A percentile compares a stretch with the other conserved stretches of the same genome.
These are phyloP conservation scores for Yamagishiella unicocca DNA, from an alignment of 139 green algal genomes.

Conservation along the genomic window DNA sequence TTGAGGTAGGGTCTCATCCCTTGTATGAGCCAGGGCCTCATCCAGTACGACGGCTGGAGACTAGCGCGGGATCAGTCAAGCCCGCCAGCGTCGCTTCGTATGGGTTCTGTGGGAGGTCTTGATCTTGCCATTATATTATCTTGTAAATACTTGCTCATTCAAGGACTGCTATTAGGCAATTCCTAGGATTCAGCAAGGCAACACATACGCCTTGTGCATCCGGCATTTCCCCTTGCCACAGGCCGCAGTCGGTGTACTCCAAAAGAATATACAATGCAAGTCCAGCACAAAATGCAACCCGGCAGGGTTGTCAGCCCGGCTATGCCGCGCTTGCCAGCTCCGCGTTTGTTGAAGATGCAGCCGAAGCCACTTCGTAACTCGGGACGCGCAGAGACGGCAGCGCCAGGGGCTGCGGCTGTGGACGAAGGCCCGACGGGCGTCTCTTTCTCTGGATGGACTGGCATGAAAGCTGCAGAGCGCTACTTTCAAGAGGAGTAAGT, in stretches of 20 bases:
- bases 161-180: neutral
- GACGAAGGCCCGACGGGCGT: neutral
- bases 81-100: neutral
- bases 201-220: too few species aligned
- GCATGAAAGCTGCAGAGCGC: neutral
- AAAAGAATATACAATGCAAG: neutral
- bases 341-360: neutral
- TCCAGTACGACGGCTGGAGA: neutral
- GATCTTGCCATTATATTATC: neutral
- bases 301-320: neutral
- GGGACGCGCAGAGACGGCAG: neutral
- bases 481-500: constrained; percentile 36
- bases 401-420: neutral
- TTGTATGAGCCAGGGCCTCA: neutral
- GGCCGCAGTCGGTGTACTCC: too few species aligned
- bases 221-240: too few species aligned
- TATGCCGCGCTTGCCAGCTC: neutral
- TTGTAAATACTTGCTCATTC: neutral
- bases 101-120: neutral
- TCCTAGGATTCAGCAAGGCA: neutral
- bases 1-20: neutral
- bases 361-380: neutral
- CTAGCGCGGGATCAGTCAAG: neutral
- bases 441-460: constrained; percentile 13
- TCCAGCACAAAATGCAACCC: neutral